Evolutionary conservation across 1,284 basidiomycete species (phyloP), one percentile per base, ranked within the genome.

Genomic region (Leccinum laetum): DNA sequence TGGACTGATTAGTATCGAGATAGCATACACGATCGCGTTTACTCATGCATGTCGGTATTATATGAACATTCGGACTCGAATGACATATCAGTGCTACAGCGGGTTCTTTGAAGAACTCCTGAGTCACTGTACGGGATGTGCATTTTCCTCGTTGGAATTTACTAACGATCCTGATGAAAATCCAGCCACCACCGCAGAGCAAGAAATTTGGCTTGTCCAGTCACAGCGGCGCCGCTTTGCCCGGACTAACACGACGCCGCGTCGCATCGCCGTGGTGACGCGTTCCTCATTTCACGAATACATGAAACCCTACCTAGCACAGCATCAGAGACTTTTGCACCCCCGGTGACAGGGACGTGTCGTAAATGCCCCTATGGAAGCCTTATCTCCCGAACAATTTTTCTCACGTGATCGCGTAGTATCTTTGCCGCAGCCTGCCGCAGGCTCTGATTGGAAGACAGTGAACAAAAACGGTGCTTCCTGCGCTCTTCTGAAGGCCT

Each of bases 291-390:
- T 64, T 63, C 41, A 58, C 55, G n/a, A 46, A 49, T 49, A 64
- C 61, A 68, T 64, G 71, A 74, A 67, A 46, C 46, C 44, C 46
- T 49, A 39, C 49, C 26, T 46, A 7, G 26, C 71, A 72, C 71
- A 72, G 71, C 73, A 75, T 72, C 53, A 66, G 57, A 44, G 7
- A 24, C 55, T 72, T 75, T 63, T 68, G 49, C 60, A 59, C 58
- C 65, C n/a, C 71, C 71, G 72, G 72, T 68, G 56, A 62, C 61
- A 69, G 63, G 71, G 57, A 29, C 16, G 35, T 73, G 62, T n/a
- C 73, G 70, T 73, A 72, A 52, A 70, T 9, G 58, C 32, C 37
- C 68, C 69, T 61, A 61, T 55, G 60, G 10, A 6, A n/a, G 24
- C 26, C n/a, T 46, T 57, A 60, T 44, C 39, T n/a, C 46, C 46